A percentile compares a stretch with the other conserved stretches of the same genome.
Conservation (phyloP, 139 green algal species). For the Spirogloea muscicola region DNA sequence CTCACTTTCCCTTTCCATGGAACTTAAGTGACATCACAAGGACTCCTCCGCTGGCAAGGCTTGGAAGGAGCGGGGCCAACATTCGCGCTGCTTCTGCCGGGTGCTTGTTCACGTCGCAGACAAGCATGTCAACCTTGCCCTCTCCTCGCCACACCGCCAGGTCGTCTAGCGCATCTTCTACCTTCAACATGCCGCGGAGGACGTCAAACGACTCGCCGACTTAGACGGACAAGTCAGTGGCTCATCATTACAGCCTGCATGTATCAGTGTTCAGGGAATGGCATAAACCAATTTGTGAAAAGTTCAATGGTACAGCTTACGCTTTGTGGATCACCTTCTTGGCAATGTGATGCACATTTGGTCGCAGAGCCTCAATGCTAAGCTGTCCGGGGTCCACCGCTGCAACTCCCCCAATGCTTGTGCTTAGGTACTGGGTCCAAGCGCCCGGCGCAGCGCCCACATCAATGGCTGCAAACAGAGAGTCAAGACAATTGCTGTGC, state of each 20-base stretch:
- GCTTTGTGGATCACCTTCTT: too few relatives aligned
- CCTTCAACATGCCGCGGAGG: too few relatives aligned
- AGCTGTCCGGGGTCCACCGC: constrained; percentile 20
- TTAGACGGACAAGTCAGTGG: too few relatives aligned
- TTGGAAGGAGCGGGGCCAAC: constrained; percentile 10
- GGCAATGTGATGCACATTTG: constrained; percentile 21
- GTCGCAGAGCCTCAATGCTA: not conserved
- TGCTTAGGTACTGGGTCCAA: constrained; percentile 32
- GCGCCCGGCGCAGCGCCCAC: constrained; percentile 34
- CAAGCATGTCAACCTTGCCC: not conserved
- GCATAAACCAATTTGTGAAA: too few relatives aligned
- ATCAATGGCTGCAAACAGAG: constrained; percentile 28
- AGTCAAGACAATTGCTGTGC: too few relatives aligned
- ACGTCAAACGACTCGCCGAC: too few relatives aligned
- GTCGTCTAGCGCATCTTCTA: constrained; percentile 13
- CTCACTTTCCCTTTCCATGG: constrained; percentile 13
- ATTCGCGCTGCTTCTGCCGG: constrained; percentile 22
- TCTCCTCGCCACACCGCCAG: not conserved
- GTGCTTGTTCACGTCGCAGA: constrained; percentile 42
- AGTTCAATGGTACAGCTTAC: too few relatives aligned
- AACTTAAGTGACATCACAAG: constrained; percentile 36
- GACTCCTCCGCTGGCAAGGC: not conserved
- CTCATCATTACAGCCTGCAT: too few relatives aligned
- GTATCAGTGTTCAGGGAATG: too few relatives aligned
- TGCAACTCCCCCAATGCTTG: not conserved